A percentile compares a stretch with the other conserved stretches of the same genome.
Evolutionary conservation across 768 basidiomycete species (phyloP).

Genomic region (Suillus fuscotomentosus): DNA sequence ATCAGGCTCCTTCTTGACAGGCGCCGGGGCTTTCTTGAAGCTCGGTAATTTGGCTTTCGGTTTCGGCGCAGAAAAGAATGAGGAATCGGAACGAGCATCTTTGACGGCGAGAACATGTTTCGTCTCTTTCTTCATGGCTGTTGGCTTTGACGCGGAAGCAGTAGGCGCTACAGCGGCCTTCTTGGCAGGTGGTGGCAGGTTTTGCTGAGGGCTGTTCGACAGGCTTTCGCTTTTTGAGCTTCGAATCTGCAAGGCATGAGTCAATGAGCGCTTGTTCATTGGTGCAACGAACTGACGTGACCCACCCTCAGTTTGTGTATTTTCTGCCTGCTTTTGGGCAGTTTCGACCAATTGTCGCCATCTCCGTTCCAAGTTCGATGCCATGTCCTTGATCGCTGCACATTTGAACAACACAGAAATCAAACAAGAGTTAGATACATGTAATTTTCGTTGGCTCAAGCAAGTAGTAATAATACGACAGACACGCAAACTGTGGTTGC

Average conservation of each 20-base stretch:
- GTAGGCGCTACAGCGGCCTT: conserved; percentile 49
- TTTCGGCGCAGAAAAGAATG: conserved; percentile 87
- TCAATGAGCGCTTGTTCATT: conserved; percentile 22
- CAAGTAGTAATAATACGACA: conserved; percentile 28
- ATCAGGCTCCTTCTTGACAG: conserved; percentile 51
- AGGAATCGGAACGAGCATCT: conserved; percentile 82
- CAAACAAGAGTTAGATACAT: conserved; percentile 68
- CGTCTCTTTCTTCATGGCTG: conserved; percentile 58
- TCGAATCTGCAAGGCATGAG: conserved; percentile 40
- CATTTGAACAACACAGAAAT: conserved; percentile 39
- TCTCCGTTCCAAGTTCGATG: conserved; percentile 80
- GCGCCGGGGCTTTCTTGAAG: conserved; percentile 74
- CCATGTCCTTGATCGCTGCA: conserved; percentile 93
- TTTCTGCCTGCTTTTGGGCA: conserved; percentile 44
- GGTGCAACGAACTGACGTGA: conserved; percentile 49
- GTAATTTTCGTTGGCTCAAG: conserved; percentile 27
- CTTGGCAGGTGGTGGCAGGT: conserved; percentile 59
- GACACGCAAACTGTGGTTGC: conserved; percentile 28
- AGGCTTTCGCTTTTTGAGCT: conserved; percentile 74
- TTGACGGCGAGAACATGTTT: conserved; percentile 46
- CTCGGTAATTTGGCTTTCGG: conserved; percentile 80
- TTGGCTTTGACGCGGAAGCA: conserved; percentile 23
- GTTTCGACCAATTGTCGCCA: conserved; percentile 68
- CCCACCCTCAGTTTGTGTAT: conserved; percentile 65
- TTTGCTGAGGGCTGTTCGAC: conserved; percentile 48